Conservation (phyloP, 306 rosid species). For the Arachis hypogaea region DNA sequence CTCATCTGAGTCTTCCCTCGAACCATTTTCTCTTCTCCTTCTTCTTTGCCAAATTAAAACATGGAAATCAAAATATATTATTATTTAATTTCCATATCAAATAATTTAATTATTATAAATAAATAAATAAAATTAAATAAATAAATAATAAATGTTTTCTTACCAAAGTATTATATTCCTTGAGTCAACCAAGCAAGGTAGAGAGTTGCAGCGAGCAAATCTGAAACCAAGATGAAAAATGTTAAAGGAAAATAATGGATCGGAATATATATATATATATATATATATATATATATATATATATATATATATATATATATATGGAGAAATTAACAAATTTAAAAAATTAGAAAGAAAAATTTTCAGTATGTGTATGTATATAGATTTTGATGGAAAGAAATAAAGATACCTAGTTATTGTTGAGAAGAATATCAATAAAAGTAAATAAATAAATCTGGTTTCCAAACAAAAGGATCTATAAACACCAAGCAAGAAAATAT, state of each 20-base stretch:
- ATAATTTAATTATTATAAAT: no score
- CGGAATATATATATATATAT: background rate
- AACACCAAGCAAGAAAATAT: background rate
- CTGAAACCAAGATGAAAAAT: background rate
- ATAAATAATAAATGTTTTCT: no score
- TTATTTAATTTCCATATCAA: no score
- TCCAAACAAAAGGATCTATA: conserved; percentile 31
- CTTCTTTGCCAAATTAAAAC: background rate
- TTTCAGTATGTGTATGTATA: background rate
- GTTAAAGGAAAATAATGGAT: background rate
- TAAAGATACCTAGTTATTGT: background rate
- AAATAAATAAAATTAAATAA: no score
- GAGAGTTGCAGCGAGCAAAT: conserved; percentile 35
- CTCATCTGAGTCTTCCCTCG: conserved; percentile 91
- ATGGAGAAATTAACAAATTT: background rate
- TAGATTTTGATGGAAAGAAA: background rate
- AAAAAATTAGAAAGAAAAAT: background rate
- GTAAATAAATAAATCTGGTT: no score
- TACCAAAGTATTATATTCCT: no score
- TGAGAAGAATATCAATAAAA: conserved; percentile 11
- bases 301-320: no score
- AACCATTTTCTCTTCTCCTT: conserved; percentile 58
- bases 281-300: background rate
- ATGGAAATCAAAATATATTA: no score
- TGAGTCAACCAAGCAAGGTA: no score